Percentiles rank a stretch among this genome's conserved stretches.
phyloP scores from a whole-genome alignment of 2,329 filamentous ascomycete species.

The Fusarium sp. region DNA sequence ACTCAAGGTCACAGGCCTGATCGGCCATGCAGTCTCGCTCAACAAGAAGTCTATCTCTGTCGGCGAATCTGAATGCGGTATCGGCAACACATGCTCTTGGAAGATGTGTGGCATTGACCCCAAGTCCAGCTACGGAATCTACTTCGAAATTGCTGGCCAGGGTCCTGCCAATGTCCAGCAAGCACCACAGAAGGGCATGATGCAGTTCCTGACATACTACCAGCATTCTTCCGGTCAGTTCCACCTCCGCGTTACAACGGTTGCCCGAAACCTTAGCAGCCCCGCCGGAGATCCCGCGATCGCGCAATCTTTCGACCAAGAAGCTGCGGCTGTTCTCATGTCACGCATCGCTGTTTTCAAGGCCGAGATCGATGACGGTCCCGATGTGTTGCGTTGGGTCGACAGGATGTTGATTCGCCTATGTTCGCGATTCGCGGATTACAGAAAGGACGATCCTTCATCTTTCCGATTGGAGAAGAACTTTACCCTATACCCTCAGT shows the following conservation, averaged over 20 bases:
- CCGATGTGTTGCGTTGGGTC: slow-evolving; percentile 98
- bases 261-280: slow-evolving; percentile 89
- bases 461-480: slow-evolving; percentile 98
- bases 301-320: slow-evolving; percentile 97
- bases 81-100: slow-evolving; percentile 98
- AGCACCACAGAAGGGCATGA: slow-evolving; percentile 90
- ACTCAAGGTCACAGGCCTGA: slow-evolving; percentile 95
- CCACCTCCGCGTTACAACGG: slow-evolving; percentile 94
- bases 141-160: slow-evolving; percentile 97
- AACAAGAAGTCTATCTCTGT: slow-evolving; percentile 99
- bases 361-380: slow-evolving; percentile 96
- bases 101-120: slow-evolving; percentile 99
- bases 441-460: slow-evolving; percentile 96
- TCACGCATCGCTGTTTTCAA: slow-evolving; percentile 99
- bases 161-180: slow-evolving; percentile 88
- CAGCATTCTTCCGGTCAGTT: slow-evolving; percentile 97
- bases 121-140: slow-evolving; percentile 91
- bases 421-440: slow-evolving; percentile 96
- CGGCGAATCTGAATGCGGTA: slow-evolving; percentile 97
- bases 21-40: slow-evolving; percentile 93
- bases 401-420: slow-evolving; percentile 97
- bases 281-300: slow-evolving; percentile 94
- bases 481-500: slow-evolving; percentile 98
- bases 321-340: slow-evolving; percentile 97
- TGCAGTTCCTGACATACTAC: slow-evolving; percentile 99